phyloP scores from a whole-genome alignment of 495 filamentous ascomycete species.

The Annulohypoxylon nitens region DNA sequence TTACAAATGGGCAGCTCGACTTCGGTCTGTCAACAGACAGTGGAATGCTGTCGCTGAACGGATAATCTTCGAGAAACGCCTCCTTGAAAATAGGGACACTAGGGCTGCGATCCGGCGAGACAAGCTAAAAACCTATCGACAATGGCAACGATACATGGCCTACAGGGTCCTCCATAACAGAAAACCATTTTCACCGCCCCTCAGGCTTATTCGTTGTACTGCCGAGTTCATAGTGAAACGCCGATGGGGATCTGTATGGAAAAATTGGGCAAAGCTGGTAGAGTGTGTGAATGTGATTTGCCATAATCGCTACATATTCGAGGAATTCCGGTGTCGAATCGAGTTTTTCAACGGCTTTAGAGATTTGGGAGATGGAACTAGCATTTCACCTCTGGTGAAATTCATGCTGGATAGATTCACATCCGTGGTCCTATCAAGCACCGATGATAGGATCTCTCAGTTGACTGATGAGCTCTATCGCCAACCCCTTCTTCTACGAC shows the following conservation, averaged over 20 bases:
- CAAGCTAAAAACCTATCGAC: not conserved
- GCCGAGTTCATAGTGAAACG: not conserved
- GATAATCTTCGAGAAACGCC: not conserved
- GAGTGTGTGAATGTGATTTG: not conserved
- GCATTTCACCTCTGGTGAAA: not conserved
- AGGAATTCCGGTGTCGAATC: not conserved
- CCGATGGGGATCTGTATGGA: not conserved
- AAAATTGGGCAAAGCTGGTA: not conserved
- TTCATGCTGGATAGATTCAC: not conserved
- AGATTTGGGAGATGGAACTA: not conserved
- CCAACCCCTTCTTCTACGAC: not conserved
- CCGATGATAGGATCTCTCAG: not conserved
- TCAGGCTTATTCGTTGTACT: not conserved
- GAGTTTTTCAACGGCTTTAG: not conserved
- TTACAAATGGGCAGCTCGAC: not conserved
- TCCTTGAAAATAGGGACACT: not conserved
- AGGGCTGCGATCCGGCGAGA: not conserved
- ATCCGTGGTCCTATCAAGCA: not conserved
- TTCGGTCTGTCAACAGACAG: not conserved
- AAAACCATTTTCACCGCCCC: not conserved
- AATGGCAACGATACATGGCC: not conserved
- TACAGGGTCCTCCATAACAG: not conserved
- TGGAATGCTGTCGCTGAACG: not conserved
- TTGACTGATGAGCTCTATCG: not conserved
- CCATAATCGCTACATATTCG: not conserved